Evolutionary conservation across 2,329 filamentous ascomycete species (phyloP).

Genomic region (Mariannaea sp.): DNA sequence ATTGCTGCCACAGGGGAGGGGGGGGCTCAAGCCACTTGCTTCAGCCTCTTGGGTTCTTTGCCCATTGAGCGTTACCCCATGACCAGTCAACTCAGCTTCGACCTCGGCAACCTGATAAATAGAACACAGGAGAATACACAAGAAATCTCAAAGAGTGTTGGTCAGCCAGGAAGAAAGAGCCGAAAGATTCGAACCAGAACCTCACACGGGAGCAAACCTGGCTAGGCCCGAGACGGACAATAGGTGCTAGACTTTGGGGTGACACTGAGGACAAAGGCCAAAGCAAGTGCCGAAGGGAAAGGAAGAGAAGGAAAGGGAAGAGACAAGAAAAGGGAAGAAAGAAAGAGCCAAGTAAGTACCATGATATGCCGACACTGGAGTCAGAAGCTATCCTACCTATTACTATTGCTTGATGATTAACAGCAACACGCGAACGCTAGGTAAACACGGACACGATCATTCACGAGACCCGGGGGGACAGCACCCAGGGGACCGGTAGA

Average conservation of each 20-base stretch:
- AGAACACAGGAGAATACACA: slow-evolving; percentile 17
- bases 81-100: slow-evolving; percentile 34
- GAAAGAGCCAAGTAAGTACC: slow-evolving; percentile 26
- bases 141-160: not conserved
- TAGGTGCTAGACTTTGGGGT: slow-evolving; percentile 13
- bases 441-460: slow-evolving; percentile 21
- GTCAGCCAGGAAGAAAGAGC: slow-evolving; percentile 2
- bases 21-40: slow-evolving; percentile 29
- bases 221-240: slow-evolving; percentile 12
- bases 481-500: slow-evolving; percentile 10
- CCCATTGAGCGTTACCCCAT: slow-evolving; percentile 30
- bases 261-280: not conserved
- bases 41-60: slow-evolving; percentile 27
- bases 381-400: slow-evolving; percentile 35
- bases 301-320: slow-evolving; percentile 3
- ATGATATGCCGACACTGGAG: slow-evolving; percentile 25
- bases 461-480: slow-evolving; percentile 5
- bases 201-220: slow-evolving; percentile 18
- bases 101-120: slow-evolving; percentile 19
- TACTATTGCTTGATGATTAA: slow-evolving; percentile 28
- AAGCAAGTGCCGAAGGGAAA: not conserved
- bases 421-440: slow-evolving; percentile 24
- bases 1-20: slow-evolving; percentile 30
- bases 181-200: slow-evolving; percentile 20
- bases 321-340: slow-evolving; percentile 11